phyloP scores from a whole-genome alignment of 805 yeast species.

The Barnettozyma salicaria region DNA sequence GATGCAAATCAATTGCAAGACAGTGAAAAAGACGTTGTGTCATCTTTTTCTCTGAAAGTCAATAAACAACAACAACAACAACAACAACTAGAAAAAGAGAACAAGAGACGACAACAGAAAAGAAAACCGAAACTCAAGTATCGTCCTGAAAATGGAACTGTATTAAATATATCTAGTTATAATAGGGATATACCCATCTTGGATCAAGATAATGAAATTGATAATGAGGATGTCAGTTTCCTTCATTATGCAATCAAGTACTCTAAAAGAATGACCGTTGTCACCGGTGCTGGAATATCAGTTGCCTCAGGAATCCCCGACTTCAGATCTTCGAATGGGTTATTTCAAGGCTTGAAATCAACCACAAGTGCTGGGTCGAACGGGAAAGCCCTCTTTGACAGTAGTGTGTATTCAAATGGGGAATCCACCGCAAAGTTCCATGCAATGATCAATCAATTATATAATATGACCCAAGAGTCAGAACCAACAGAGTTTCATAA shows the following conservation, averaged over 20 bases:
- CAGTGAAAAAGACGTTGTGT: no score
- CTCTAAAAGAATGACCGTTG: conserved; percentile 53
- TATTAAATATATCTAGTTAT: conserved; percentile 32
- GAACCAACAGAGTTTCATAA: conserved; percentile 72
- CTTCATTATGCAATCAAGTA: conserved; percentile 46
- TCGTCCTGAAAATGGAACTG: conserved; percentile 42
- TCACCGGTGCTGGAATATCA: conserved; percentile 91
- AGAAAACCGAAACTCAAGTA: conserved; percentile 42
- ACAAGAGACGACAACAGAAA: conserved; percentile 7
- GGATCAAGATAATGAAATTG: conserved; percentile 30
- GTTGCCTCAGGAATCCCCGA: conserved; percentile 90
- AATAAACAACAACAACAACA: no score
- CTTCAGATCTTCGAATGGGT: conserved; percentile 74
- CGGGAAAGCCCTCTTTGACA: conserved; percentile 76
- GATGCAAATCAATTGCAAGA: not conserved
- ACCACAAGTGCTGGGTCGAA: conserved; percentile 32
- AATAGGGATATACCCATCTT: conserved; percentile 24
- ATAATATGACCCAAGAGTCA: conserved; percentile 47
- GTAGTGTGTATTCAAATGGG: conserved; percentile 62
- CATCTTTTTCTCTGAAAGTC: no score
- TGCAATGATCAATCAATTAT: conserved; percentile 61
- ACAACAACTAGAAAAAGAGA: not conserved
- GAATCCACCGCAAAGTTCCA: conserved; percentile 62
- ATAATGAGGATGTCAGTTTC: conserved; percentile 39
- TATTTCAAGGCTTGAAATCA: conserved; percentile 50